Evolutionary conservation across 2,329 filamentous ascomycete species (phyloP).

Genomic region (Catunica adiposa): DNA sequence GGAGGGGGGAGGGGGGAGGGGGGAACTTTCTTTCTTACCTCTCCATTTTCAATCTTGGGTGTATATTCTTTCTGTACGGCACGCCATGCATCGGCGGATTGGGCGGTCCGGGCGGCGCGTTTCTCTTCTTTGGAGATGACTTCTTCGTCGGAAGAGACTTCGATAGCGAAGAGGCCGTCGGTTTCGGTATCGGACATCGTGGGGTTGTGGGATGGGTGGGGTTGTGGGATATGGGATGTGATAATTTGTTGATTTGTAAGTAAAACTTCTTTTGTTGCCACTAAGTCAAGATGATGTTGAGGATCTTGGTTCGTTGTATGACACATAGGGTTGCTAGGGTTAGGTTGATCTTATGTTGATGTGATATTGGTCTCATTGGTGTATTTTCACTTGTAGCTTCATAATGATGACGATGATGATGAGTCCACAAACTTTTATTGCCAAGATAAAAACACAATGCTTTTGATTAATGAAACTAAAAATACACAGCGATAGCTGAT

Average conservation of each 20-base stretch:
- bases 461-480: neutral
- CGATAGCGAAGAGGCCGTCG: conserved; percentile 22
- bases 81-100: conserved; percentile 35
- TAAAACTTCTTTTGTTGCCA: no score
- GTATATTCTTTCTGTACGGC: conserved; percentile 29
- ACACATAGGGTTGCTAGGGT: no score
- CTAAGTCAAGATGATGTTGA: neutral
- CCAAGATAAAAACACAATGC: no score
- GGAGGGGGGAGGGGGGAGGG: no score
- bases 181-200: conserved; percentile 18
- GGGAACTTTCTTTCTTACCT: no score
- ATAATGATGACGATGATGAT: no score
- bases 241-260: neutral
- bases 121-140: conserved; percentile 18
- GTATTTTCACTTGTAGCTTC: no score
- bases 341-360: no score
- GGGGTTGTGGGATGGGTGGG: neutral
- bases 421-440: no score
- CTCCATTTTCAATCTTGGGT: conserved; percentile 37
- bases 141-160: conserved; percentile 22
- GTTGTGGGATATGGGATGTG: neutral
- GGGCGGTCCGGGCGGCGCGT: conserved; percentile 22
- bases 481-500: neutral
- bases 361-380: no score
- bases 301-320: no score